A percentile compares a stretch with the other conserved stretches of the same genome.
Evolutionary conservation across 805 yeast genomes (phyloP).

Genomic region (Candida nemodendra): DNA sequence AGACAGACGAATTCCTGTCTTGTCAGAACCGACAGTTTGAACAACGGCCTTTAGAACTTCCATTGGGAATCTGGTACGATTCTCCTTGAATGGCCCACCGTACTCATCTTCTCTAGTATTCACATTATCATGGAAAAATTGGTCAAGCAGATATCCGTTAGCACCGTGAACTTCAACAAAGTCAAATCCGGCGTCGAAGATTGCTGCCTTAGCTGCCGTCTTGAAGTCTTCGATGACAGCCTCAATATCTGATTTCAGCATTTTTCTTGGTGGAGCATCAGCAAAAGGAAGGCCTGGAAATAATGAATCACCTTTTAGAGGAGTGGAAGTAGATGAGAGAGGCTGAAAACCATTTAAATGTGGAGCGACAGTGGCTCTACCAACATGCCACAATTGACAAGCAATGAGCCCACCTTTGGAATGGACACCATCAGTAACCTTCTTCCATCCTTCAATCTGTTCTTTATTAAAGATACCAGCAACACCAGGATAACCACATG

Average conservation of each 20-base stretch:
- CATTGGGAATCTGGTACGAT: constrained; percentile 38
- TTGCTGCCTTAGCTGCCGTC: constrained; percentile 41
- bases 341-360: constrained; percentile 31
- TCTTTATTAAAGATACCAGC: constrained; percentile 50
- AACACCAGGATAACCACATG: constrained; percentile 40
- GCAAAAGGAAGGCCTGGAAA: constrained; percentile 3
- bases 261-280: constrained; percentile 25
- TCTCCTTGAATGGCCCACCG: constrained; percentile 43
- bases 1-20: constrained; percentile 48
- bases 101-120: constrained; percentile 43
- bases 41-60: constrained; percentile 52
- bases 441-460: constrained; percentile 48
- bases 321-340: constrained; percentile 41
- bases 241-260: constrained; percentile 39
- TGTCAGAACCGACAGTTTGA: constrained; percentile 51
- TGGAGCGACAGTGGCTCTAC: constrained; percentile 37
- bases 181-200: constrained; percentile 40
- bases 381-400: constrained; percentile 51
- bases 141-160: constrained; percentile 40
- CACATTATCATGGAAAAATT: constrained; percentile 36
- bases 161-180: constrained; percentile 43
- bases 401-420: constrained; percentile 43
- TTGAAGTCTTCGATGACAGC: constrained; percentile 44
- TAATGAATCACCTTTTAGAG: constrained; percentile 29
- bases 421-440: constrained; percentile 46